Percentiles rank a stretch among this genome's conserved stretches.
phyloP scores from a whole-genome alignment of 2,329 filamentous ascomycete species.

The Scorias spongiosa region DNA sequence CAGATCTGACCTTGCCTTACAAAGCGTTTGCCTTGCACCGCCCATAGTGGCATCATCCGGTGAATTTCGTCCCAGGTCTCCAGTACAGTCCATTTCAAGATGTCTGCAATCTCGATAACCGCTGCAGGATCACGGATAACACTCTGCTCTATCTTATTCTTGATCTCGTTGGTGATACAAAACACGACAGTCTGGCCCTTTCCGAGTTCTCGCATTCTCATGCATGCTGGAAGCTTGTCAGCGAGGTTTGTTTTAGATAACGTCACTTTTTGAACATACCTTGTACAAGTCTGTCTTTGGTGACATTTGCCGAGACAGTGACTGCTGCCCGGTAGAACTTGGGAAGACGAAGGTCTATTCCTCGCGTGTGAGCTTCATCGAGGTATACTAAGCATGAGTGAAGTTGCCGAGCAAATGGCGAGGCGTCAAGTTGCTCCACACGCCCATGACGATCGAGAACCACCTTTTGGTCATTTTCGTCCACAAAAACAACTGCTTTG shows the following conservation, averaged over 20 bases:
- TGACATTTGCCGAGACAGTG: constrained; percentile 48
- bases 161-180: constrained; percentile 43
- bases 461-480: constrained; percentile 38
- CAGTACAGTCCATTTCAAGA: constrained; percentile 44
- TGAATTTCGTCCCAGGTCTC: constrained; percentile 40
- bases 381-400: constrained; percentile 50
- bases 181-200: constrained; percentile 51
- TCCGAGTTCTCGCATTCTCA: constrained; percentile 56
- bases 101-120: constrained; percentile 35
- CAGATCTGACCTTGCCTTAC: constrained; percentile 27
- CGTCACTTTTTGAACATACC: constrained; percentile 26
- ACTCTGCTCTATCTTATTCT: constrained; percentile 32
- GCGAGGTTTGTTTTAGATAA: background rate
- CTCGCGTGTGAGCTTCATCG: constrained; percentile 55
- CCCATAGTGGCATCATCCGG: constrained; percentile 44
- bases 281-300: constrained; percentile 56
- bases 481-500: constrained; percentile 43
- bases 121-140: constrained; percentile 3
- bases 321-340: constrained; percentile 45
- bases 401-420: constrained; percentile 41
- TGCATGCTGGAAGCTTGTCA: constrained; percentile 37
- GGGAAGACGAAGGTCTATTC: constrained; percentile 52
- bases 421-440: constrained; percentile 38
- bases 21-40: constrained; percentile 40
- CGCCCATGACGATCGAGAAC: constrained; percentile 36